Base-by-base conservation (phyloP, 1,284 basidiomycete species). In the Ustanciosporium gigantosporum region DNA sequence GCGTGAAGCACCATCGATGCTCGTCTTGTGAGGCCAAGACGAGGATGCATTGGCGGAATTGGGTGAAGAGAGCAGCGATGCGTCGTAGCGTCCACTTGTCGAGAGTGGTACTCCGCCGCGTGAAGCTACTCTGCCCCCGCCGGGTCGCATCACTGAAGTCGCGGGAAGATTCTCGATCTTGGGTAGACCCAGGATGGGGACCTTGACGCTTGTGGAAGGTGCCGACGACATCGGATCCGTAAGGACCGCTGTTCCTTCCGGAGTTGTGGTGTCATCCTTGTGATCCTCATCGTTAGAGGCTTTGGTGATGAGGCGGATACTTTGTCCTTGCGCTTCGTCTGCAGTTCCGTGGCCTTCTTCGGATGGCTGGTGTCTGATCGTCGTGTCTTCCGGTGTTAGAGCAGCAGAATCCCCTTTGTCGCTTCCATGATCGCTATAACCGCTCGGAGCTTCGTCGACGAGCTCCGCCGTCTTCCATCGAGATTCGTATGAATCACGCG, bases 301-400 rank as follows among this genome's bases (percentile, higher is more conserved):
- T 36, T 45, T 56, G 3, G 61, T 56, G 22, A 70, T 52, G 9
- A 70, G 43, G 1, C 69, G 48, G 34, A 72, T 70, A 22, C 56
- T 61, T 31, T 51, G 43, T 31, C 66, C 64, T n/a, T 51, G 34
- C 8, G 25, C 9, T 15, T 31, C 35, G 2, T 36, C 42, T 7
- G 13, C 25, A 5, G 14, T 31, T 16, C 32, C 25, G n/a, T 38
- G 16, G 3, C n/a, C 32, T n/a, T n/a, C n/a, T n/a, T n/a, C n/a
- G n/a, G n/a, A n/a, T n/a, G n/a, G n/a, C n/a, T n/a, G n/a, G n/a
- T n/a, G n/a, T n/a, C n/a, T n/a, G n/a, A n/a, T n/a, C n/a, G n/a
- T n/a, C n/a, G n/a, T n/a, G n/a, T n/a, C n/a, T n/a, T n/a, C n/a
- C n/a, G n/a, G n/a, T n/a, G n/a, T n/a, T n/a, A n/a, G n/a, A n/a